Evolutionary conservation across 768 basidiomycete genomes (phyloP).

Genomic region (Hypholoma fasciculare): DNA sequence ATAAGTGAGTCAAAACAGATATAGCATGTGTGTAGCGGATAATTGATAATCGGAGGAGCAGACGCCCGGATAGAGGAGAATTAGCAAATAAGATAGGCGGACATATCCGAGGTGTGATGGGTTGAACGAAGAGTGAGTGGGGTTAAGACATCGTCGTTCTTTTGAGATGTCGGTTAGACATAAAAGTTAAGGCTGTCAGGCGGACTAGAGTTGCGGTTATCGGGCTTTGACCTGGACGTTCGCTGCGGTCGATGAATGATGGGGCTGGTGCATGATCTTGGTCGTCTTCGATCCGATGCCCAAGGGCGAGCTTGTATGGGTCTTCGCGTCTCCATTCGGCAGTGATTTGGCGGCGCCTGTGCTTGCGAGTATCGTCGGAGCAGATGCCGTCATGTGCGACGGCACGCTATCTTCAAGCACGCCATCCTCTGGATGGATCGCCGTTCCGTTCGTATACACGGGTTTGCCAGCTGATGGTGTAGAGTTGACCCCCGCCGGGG

Average conservation of each 20-base stretch:
- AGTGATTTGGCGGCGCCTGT: background rate
- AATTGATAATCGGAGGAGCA: background rate
- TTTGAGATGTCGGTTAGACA: conserved; percentile 1
- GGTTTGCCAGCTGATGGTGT: background rate
- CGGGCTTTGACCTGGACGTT: conserved; percentile 10
- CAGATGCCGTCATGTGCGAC: conserved; percentile 23
- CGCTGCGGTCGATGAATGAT: background rate
- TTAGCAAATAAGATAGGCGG: conserved; percentile 1
- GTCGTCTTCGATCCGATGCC: conserved; percentile 21
- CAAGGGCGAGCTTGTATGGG: background rate
- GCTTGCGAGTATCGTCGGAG: conserved; percentile 22
- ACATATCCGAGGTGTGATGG: background rate
- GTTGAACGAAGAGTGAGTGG: background rate
- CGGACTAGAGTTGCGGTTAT: background rate
- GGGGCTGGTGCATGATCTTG: conserved; percentile 12
- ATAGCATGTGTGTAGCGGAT: background rate
- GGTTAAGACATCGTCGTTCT: background rate
- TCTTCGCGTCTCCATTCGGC: background rate
- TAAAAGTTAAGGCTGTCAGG: background rate
- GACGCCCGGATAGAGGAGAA: background rate
- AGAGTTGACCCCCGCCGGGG: background rate
- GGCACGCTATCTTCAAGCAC: conserved; percentile 10
- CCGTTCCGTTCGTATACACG: background rate
- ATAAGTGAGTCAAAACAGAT: background rate
- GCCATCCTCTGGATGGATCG: background rate